Conservation (phyloP, 177 flowering plant genomes). For the Vitis hybrid region DNA sequence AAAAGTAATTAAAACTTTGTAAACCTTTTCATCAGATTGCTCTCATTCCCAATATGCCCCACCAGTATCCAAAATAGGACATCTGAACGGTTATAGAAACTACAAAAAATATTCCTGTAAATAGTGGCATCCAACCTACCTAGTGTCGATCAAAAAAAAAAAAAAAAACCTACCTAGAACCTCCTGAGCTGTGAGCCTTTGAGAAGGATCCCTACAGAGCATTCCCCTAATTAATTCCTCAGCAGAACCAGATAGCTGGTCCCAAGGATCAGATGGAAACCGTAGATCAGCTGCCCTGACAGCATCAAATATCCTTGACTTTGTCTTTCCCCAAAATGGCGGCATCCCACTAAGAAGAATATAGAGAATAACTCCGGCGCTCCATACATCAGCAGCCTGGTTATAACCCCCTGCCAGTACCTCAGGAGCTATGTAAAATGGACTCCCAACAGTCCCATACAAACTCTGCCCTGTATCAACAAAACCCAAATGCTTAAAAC, state of each 20-base stretch:
- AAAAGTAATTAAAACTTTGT: too few relatives aligned
- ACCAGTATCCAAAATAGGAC: neutral
- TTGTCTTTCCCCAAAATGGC: slow-evolving; percentile 87
- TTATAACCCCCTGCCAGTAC: slow-evolving; percentile 77
- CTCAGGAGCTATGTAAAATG: slow-evolving; percentile 89
- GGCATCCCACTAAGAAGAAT: slow-evolving; percentile 84
- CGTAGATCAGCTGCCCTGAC: slow-evolving; percentile 69
- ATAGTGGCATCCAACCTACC: slow-evolving; percentile 37
- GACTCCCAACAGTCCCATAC: slow-evolving; percentile 82
- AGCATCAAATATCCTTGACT: slow-evolving; percentile 74
- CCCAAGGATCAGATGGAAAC: slow-evolving; percentile 73
- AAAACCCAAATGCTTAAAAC: slow-evolving; percentile 6
- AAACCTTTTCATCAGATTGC: neutral
- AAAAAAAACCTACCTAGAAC: slow-evolving; percentile 57
- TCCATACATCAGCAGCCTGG: slow-evolving; percentile 90
- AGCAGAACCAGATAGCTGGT: slow-evolving; percentile 54
- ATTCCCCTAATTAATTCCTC: slow-evolving; percentile 62
- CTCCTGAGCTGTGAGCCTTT: slow-evolving; percentile 65
- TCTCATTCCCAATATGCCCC: neutral
- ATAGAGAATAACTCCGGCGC: slow-evolving; percentile 88
- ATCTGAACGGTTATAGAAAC: neutral
- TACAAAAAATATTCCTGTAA: neutral
- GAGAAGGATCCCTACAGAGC: slow-evolving; percentile 64
- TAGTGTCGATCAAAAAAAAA: slow-evolving; percentile 11
- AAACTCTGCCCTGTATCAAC: slow-evolving; percentile 54